Percentiles rank a stretch among this genome's conserved stretches.
phyloP scores from a whole-genome alignment of 805 yeast genomes.

The Blastobotrys parvus region DNA sequence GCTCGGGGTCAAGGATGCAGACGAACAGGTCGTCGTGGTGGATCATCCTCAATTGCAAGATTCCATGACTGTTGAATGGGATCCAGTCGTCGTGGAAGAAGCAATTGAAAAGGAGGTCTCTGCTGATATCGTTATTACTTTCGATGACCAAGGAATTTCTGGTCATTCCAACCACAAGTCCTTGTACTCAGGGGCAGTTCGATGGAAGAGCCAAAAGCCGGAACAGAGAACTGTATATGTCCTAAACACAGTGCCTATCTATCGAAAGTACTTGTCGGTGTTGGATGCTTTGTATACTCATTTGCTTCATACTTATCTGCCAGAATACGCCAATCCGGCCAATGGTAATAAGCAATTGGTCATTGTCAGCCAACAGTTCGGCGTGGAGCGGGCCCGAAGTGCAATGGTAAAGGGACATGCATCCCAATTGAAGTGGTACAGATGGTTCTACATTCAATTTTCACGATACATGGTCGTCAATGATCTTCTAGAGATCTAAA shows the following conservation, averaged over 20 bases:
- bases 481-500: conserved; percentile 31
- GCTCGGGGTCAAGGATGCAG: conserved; percentile 37
- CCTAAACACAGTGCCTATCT: conserved; percentile 28
- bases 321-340: conserved; percentile 1
- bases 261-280: conserved; percentile 29
- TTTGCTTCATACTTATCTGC: conserved; percentile 8
- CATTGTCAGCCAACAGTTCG: conserved; percentile 14
- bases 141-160: conserved; percentile 78
- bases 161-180: conserved; percentile 75
- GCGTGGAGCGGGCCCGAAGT: conserved; percentile 35
- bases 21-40: conserved; percentile 38
- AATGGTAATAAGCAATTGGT: conserved; percentile 12
- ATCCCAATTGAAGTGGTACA: conserved; percentile 92
- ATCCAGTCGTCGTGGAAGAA: conserved; percentile 33
- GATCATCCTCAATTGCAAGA: conserved; percentile 50
- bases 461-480: conserved; percentile 75
- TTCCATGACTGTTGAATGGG: conserved; percentile 65
- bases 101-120: conserved; percentile 30
- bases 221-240: conserved; percentile 20
- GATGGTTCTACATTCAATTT: conserved; percentile 76
- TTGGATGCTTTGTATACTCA: conserved; percentile 27
- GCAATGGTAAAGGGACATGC: conserved; percentile 79
- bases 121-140: conserved; percentile 51
- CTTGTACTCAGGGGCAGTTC: conserved; percentile 18
- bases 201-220: conserved; percentile 7